Conservation (phyloP, 129 eudicot genomes). For the Lactuca saligna region DNA sequence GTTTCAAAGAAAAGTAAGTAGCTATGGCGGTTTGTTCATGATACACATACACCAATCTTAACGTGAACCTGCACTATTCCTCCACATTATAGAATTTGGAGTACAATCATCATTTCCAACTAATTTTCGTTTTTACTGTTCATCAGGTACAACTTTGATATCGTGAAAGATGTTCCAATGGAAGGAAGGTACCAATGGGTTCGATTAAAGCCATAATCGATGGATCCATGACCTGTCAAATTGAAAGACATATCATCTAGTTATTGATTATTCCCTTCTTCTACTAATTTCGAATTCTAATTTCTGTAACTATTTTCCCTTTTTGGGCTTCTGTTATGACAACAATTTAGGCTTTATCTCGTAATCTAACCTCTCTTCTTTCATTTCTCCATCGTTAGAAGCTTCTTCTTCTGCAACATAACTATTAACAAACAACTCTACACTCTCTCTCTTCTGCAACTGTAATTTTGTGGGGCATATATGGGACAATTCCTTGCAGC, state of each 20-base stretch:
- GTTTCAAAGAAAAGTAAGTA: slow-evolving; percentile 69
- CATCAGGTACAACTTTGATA: slow-evolving; percentile 73
- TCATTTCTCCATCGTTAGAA: slow-evolving; percentile 23
- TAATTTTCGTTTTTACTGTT: slow-evolving; percentile 15
- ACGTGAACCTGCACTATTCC: not conserved
- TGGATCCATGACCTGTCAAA: not conserved
- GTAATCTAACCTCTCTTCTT: not conserved
- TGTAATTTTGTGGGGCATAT: not conserved
- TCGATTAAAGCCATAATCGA: slow-evolving; percentile 44
- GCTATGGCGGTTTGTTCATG: slow-evolving; percentile 8
- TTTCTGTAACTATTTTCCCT: slow-evolving; percentile 7
- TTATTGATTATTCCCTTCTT: not conserved
- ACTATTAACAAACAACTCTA: slow-evolving; percentile 8
- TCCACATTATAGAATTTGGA: not conserved
- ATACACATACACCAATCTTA: no score
- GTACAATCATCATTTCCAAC: not conserved
- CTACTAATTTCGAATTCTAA: slow-evolving; percentile 13
- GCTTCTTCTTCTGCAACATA: slow-evolving; percentile 33
- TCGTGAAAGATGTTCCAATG: slow-evolving; percentile 75
- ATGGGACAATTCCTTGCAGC: no score
- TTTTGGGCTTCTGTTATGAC: not conserved
- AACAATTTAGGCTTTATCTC: slow-evolving; percentile 13
- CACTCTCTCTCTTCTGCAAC: slow-evolving; percentile 25
- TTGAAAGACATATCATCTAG: not conserved
- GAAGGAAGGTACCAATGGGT: slow-evolving; percentile 89